phyloP scores from a whole-genome alignment of 495 filamentous ascomycete genomes.

The Lentithecium fluviatile region DNA sequence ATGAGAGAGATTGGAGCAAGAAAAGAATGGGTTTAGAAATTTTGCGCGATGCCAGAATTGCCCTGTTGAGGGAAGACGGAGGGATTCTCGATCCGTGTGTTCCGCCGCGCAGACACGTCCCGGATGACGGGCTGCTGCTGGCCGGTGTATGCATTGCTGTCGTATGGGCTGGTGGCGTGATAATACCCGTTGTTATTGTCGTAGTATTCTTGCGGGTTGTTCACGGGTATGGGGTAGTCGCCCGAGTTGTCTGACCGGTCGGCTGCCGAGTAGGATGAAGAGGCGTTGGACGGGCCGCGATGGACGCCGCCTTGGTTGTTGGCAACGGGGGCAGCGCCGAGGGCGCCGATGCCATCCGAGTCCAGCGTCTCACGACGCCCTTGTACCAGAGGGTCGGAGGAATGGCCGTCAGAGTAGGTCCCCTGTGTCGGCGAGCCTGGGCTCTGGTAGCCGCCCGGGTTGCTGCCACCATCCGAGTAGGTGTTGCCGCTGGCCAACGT shows the following conservation, averaged over 20 bases:
- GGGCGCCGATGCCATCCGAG: constrained; percentile 58
- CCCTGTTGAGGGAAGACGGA: constrained; percentile 81
- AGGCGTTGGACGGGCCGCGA: constrained; percentile 92
- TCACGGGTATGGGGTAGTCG: constrained; percentile 60
- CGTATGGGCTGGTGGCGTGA: constrained; percentile 58
- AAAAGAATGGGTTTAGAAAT: constrained; percentile 60
- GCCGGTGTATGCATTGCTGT: constrained; percentile 54
- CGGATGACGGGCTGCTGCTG: constrained; percentile 76
- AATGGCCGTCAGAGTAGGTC: constrained; percentile 68
- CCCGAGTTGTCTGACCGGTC: constrained; percentile 82
- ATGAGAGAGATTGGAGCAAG: not conserved
- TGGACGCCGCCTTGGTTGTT: constrained; percentile 70
- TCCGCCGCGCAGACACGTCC: constrained; percentile 87
- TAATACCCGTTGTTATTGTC: constrained; percentile 51
- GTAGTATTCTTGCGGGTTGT: constrained; percentile 52
- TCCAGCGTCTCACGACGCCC: constrained; percentile 56
- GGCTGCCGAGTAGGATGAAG: constrained; percentile 86
- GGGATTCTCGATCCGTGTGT: constrained; percentile 91
- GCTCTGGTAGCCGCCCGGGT: constrained; percentile 55
- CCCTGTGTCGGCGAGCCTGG: constrained; percentile 68
- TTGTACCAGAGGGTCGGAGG: constrained; percentile 63
- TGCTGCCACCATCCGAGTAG: constrained; percentile 67
- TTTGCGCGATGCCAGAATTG: constrained; percentile 95
- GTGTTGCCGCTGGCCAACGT: constrained; percentile 79
- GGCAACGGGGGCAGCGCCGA: constrained; percentile 67